phyloP scores from a whole-genome alignment of 106 monocot genomes.

The Dendrobium catenatum region DNA sequence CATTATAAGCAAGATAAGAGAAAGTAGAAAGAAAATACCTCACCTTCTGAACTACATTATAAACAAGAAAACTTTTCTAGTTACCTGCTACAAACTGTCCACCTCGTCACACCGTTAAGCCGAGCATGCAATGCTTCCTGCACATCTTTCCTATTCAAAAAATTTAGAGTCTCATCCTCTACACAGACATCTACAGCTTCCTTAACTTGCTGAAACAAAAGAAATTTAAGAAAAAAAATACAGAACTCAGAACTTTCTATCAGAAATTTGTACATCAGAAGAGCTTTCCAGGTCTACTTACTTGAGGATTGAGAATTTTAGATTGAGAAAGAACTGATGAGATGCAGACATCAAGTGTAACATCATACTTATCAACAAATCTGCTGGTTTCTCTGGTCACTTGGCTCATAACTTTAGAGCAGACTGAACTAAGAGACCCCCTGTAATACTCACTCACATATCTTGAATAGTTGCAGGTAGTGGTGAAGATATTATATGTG shows the following conservation, averaged over 20 bases:
- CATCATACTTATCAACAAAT: constrained; percentile 99
- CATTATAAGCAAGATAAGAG: not conserved
- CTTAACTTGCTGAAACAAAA: constrained; percentile 42
- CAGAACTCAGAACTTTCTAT: not conserved
- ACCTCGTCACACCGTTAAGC: constrained; percentile 46
- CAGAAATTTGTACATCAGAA: not conserved
- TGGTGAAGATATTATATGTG: constrained; percentile 69
- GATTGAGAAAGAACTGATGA: constrained; percentile 89
- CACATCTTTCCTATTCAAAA: constrained; percentile 90
- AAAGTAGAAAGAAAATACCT: not conserved
- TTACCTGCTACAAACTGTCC: constrained; percentile 95
- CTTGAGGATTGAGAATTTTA: constrained; percentile 55
- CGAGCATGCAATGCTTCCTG: constrained; percentile 70
- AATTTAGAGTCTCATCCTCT: constrained; percentile 86
- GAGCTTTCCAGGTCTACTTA: constrained; percentile 15
- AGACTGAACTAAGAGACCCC: constrained; percentile 60
- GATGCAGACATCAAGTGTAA: constrained; percentile 94
- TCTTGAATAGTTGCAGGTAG: constrained; percentile 86
- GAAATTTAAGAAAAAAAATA: not conserved
- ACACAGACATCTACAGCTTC: constrained; percentile 88
- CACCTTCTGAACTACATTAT: not conserved
- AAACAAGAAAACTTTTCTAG: not conserved
- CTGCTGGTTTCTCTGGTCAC: constrained; percentile 88
- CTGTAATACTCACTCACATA: constrained; percentile 92
- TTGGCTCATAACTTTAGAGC: constrained; percentile 73